Evolutionary conservation across 1,284 basidiomycete genomes (phyloP), one percentile per base, ranked within the genome.

Genomic region (Trichosporon ovoides): DNA sequence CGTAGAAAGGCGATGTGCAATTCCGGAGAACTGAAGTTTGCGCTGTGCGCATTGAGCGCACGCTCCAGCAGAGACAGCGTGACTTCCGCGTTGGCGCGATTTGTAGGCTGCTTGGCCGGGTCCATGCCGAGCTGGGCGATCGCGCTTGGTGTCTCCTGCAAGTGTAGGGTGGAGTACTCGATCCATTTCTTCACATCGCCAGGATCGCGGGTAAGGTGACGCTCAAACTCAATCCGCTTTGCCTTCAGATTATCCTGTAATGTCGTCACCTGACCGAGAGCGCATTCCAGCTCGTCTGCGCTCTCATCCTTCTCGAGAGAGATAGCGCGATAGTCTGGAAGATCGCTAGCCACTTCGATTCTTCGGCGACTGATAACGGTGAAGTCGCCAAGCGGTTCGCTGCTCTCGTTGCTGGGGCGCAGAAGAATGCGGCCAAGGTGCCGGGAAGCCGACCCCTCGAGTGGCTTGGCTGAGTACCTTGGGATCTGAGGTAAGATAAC

Each of bases 1-100:
- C 60, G 59, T 2, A 77, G 64, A 46, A 72, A 74, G 1, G 74
- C 72, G 7, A 73, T 62, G 38, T 77, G 71, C 4, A 78, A 63
- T 7, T 56, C 54, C 0, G 66, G 33, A 1, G 71, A 73, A 12
- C 31, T 31, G 10, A 59, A 65, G 59, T 75, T 75, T 7, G 11
- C 9, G 0, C 62, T 50, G 19, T 67, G 58, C 0, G 68, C 66
- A 5, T 71, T 62, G 18, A 77, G 63, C 0, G 74, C 77, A 33
- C 68, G 62, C 6, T 67, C 56, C 6, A 78, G 68, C 20, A 75
- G 68, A 4, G 75, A 70, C 2, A 76, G 62, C 1, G 72, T 71
- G 22, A 78, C 65, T 48, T 76, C 76, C 11, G 73, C 70, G 20
- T 68, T 60, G 13, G 69, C 69, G 36, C 67, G 60, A 13, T 40